Evolutionary conservation across 805 yeast genomes (phyloP), one percentile per base, ranked within the genome.

Genomic region (Kregervanrija pseudodelftensis): DNA sequence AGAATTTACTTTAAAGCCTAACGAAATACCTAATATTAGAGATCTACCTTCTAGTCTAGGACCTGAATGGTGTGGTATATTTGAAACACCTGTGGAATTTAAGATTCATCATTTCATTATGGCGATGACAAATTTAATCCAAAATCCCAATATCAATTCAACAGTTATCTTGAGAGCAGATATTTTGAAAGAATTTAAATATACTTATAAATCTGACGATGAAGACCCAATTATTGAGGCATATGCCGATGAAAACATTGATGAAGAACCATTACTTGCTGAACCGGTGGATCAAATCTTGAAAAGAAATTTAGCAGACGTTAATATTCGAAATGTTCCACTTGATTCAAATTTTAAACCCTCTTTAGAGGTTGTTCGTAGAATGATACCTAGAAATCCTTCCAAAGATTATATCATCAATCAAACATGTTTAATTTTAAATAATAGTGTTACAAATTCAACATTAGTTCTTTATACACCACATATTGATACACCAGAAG

Each of bases 361-460:
- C 14, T 67, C 68, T 37, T 59, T 63, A 15, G 79, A 80, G 52
- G 65, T 84, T 39, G 86, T 88, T n/a, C 75, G 97, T 52, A 70
- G 95, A 53, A 79, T 90, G 33, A 75, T 90, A n/a, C 98, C 98
- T 10, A 71, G 97, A 62, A 90, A 90, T 57, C 95, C 96, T 0
- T 80, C 77, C 58, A 84, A 86, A 55, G 98, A 90, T 59, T 74
- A 76, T 42, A 76, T 86, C 17, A 79, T 89, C 49, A 85, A 86
- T 59, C 98, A 91, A 63, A 83, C 96, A 0, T 90, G 97, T 62
- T 63, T 79, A 32, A 65, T 77, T 1, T 64, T 73, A 59, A 66
- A 67, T 4, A 52, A 63, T 33, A 41, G 49, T 35, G 55, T 56
- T 30, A 55, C 60, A 2, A 64, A 69, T 30, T 64, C 79, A 3